Evolutionary conservation across 345 rosid species (phyloP).

Genomic region (Eucalyptus marginata): DNA sequence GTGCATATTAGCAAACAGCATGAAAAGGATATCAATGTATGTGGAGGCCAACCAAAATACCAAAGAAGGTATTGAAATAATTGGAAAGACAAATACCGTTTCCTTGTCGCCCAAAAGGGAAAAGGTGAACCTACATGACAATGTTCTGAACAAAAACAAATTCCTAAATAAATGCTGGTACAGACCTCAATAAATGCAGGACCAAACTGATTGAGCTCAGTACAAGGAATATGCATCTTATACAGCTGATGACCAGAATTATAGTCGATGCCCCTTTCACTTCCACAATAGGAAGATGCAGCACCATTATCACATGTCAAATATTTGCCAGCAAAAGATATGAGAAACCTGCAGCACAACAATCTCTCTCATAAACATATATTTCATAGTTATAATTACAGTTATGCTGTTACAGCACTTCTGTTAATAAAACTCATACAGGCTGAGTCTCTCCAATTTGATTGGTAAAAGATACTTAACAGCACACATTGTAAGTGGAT

Average conservation of each 20-base stretch:
- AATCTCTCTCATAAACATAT: not conserved
- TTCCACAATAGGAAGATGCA: constrained; percentile 25
- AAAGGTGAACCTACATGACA: constrained; percentile 23
- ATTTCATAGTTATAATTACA: not conserved
- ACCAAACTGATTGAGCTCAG: constrained; percentile 60
- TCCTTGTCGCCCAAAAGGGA: not conserved
- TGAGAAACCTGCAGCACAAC: constrained; percentile 54
- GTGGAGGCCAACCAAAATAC: not conserved
- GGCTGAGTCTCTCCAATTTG: not conserved
- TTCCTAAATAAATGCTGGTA: not conserved
- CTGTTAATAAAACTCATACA: not conserved
- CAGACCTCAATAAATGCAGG: constrained; percentile 94
- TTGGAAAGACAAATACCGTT: not conserved
- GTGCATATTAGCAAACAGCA: not conserved
- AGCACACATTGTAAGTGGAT: not conserved
- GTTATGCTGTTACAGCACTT: not conserved
- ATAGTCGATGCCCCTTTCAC: constrained; percentile 14
- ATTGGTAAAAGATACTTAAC: not conserved
- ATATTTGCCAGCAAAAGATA: constrained; percentile 88
- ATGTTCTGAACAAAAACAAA: not conserved
- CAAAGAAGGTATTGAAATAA: not conserved
- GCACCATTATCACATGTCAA: constrained; percentile 43
- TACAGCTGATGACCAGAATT: constrained; percentile 42
- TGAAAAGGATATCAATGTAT: not conserved
- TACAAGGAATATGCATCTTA: constrained; percentile 40